phyloP scores from a whole-genome alignment of 2,329 filamentous ascomycete genomes.

The Leptographium galeiforme region DNA sequence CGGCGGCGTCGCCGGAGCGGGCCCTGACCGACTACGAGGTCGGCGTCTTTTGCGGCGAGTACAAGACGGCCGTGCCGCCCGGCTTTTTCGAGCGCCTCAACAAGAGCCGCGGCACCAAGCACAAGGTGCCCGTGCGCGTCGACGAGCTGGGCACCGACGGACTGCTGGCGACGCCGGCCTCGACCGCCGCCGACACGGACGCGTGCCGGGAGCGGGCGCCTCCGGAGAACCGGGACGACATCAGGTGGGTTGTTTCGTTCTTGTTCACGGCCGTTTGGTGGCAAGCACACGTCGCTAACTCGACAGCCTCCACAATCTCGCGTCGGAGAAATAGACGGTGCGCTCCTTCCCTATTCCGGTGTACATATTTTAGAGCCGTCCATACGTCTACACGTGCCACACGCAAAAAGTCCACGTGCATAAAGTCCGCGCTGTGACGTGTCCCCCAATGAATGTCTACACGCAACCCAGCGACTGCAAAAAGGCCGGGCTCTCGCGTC shows the following conservation, averaged over 20 bases:
- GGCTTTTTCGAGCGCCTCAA: slow-evolving; percentile 76
- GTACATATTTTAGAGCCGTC: not conserved
- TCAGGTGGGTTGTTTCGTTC: too few relatives aligned
- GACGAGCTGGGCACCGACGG: not conserved
- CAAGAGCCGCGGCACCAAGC: slow-evolving; percentile 52
- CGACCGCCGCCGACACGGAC: too few relatives aligned
- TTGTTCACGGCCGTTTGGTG: not conserved
- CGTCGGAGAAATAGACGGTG: not conserved
- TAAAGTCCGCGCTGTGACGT: too few relatives aligned
- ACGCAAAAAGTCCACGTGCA: too few relatives aligned
- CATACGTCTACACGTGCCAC: too few relatives aligned
- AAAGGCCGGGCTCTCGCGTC: slow-evolving; percentile 41
- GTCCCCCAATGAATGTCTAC: too few relatives aligned
- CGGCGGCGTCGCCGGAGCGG: slow-evolving; percentile 50
- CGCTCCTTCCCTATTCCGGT: too few relatives aligned
- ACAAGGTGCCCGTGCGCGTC: slow-evolving; percentile 14
- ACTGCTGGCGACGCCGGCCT: not conserved
- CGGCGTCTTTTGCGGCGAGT: slow-evolving; percentile 81
- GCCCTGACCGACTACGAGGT: slow-evolving; percentile 61
- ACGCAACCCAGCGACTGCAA: slow-evolving; percentile 15
- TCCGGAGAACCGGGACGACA: slow-evolving; percentile 5
- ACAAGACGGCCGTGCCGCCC: slow-evolving; percentile 65
- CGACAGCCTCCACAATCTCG: not conserved
- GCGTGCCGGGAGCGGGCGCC: not conserved
- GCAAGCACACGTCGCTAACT: not conserved